Conservation (phyloP, 23 red algal genomes). For the Gracilaria gracilis region DNA sequence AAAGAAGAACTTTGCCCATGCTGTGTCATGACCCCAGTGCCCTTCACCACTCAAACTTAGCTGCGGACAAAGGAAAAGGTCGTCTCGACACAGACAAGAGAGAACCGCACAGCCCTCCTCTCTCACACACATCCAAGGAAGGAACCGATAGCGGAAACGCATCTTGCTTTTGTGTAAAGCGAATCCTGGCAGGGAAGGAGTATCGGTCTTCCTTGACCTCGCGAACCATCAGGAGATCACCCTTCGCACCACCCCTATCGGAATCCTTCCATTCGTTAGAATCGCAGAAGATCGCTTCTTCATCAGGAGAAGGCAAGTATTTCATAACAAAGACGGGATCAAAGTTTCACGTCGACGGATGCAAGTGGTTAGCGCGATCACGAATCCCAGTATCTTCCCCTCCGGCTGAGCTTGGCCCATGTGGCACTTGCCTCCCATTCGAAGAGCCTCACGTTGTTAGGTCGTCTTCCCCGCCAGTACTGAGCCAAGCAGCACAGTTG, state of each 20-base stretch:
- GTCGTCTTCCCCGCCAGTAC: background rate
- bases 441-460: background rate
- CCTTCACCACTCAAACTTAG: background rate
- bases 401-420: background rate
- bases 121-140: background rate
- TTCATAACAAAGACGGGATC: constrained; percentile 6
- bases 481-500: background rate
- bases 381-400: background rate
- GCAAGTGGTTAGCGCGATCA: background rate
- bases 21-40: background rate
- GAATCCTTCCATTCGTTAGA: background rate
- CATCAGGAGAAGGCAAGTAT: background rate
- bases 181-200: background rate
- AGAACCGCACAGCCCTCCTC: background rate
- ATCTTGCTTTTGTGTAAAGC: background rate
- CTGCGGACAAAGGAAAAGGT: too few relatives aligned
- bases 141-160: background rate
- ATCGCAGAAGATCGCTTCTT: background rate
- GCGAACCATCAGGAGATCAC: background rate
- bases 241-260: background rate
- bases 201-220: background rate
- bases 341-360: constrained; percentile 18
- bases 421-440: background rate
- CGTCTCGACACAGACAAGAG: background rate
- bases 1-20: background rate